Evolutionary conservation across 176 grass and related monocot genomes (phyloP), one percentile per base, ranked within the genome.

Genomic region (Chrysopogon serrulatus): DNA sequence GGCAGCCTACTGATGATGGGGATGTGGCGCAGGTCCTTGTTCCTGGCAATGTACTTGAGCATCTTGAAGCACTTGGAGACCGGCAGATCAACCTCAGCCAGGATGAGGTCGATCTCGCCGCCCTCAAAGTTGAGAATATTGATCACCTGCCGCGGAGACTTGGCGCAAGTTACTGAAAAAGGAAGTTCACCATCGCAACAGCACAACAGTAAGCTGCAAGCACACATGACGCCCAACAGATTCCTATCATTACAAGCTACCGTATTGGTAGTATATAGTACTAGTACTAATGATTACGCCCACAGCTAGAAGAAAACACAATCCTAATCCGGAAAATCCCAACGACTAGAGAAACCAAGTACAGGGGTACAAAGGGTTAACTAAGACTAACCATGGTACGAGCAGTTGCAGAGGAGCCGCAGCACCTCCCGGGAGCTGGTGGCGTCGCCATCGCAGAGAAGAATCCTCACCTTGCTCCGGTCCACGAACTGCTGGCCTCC

Each of bases 31-130:
- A 99, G 77, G 26, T 88, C 90, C 86, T 89, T 92, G 57, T 99
- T 92, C 73, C 96, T 92, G 71, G 89, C 81, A 56, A 99, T 94
- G 90, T 96, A 99, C 80, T 96, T 99, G 78, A 99, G 85, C 93
- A 99, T 93, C 91, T 99, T 99, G 64, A 92, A 92, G 19, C 96
- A 94, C 77, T 96, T 98, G 48, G 91, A 57, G 31, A 98, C 76
- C 0, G 96, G 96, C 65, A 98, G 93, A 79, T 98, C 93, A 15
- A 95, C 89, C 86, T 98, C 96, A 17, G 96, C 87, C 54, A 98
- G 73, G 83, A 98, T 98, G 80, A 98, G 83, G 77, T 98, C 96
- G 12, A 96, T 98, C 67, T 98, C 93, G 26, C 65, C 51, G 5
- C 82, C 87, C 88, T 94, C 87, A 27, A 34, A 72, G 76, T 95